Base-by-base conservation (phyloP, 805 yeast species). In the Candida nonsorbophila region DNA sequence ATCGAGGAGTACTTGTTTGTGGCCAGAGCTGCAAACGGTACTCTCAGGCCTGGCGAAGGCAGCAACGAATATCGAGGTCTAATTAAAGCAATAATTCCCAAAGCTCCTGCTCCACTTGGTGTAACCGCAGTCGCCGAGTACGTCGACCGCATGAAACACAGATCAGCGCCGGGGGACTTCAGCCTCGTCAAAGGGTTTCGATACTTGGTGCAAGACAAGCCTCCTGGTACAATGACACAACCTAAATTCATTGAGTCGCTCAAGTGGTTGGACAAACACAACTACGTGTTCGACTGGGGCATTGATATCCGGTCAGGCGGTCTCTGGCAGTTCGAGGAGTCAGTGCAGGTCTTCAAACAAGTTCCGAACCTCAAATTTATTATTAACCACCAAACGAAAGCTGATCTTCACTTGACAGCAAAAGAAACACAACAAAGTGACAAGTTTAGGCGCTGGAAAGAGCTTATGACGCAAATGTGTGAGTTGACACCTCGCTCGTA, bases 71-170 rank as follows among this genome's bases (percentile, higher is more conserved):
- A 19, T 16, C 18, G 27, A 27, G 23, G 40, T 38, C 18, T 34
- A 15, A 23, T 46, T 4, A 46, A 44, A 22, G 69, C 49, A 3
- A 40, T 64, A 6, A 41, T 68, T n/a, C 69, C 72, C 1, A 66
- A 69, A 70, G 69, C 67, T 1, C 73, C 74, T 5, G 28, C 66
- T 6, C 54, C 59, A 6, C 33, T 44, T 5, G 72, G 71, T 2
- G 24, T 41, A 2, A 33, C 30, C 1, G 28, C 30, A 7, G 16
- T 64, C 22, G 32, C 29, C 11, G 21, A 30, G 6, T 45, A 36
- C 19, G 40, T 50, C 1, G 29, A 33, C 1, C 28, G 34, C 5
- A 22, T 53, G 17, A 27, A 36, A 27, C 29, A 28, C n/a, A 34
- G 28, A 11, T 16, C 32, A 11, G 31, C 25, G 9, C 14, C 23